Evolutionary conservation across 179 eudicot species (phyloP), one percentile per base, ranked within the genome.

Genomic region (Patellifolia procumbens): DNA sequence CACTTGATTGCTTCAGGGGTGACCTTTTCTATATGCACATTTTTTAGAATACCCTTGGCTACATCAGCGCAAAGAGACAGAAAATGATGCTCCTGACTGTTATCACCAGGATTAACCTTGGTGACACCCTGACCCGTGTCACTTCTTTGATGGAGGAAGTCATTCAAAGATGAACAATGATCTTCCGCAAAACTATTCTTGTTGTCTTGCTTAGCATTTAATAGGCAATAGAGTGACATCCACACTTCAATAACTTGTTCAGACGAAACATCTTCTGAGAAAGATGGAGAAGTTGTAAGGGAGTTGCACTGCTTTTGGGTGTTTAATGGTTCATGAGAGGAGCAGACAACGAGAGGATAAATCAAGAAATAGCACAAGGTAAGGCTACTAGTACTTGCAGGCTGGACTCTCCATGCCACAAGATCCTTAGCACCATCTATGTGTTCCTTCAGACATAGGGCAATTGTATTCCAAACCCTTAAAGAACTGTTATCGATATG

Each of bases 151-250:
- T 75, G 84, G 31, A 92, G 87, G 74, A 74, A 80, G 67, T 35
- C 86, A 79, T 81, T 86, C 73, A 94, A 51, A 31, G 77, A 72
- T 65, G 76, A 79, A 74, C 79, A 85, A 35, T 90, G 75, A 80
- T 85, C 87, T 63, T 88, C 91, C 10, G 89, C 73, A 76, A 91
- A 84, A 75, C 83, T 76, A 78, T 84, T 85, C 39, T 67, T 77
- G 56, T 68, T 34, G 64, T 78, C 82, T 66, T 35, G 74, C 80
- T 74, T 82, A 70, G 76, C 72, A 76, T 76, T 75, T 59, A 87
- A 70, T 73, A 80, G 79, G 70, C 79, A 81, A 86, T 85, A 94
- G 59, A 94, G 90, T 26, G 85, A 83, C 61, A 78, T 81, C 98
- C 98, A 94, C 51, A 56, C 73, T 64, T 89, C 85, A 62, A 68